Conservation (phyloP, 371 early-diverging fungal genomes). For the Umbelopsis sp. region DNA sequence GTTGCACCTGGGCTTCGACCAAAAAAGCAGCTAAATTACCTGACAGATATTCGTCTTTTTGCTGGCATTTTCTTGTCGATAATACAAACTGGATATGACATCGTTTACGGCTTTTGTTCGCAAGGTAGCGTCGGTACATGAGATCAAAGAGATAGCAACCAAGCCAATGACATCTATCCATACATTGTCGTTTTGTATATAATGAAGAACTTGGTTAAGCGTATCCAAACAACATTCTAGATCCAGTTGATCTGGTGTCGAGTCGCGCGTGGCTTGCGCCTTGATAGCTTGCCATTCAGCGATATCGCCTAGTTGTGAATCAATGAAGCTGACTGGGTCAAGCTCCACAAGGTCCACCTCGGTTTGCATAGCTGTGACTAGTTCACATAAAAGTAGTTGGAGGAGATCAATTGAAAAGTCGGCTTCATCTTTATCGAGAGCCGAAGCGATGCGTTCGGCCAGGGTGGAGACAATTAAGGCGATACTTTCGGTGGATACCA, state of each 20-base stretch:
- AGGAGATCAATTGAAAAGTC: slow-evolving; percentile 31
- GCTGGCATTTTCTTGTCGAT: slow-evolving; percentile 21
- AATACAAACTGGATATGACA: slow-evolving; percentile 24
- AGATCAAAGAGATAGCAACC: slow-evolving; percentile 42
- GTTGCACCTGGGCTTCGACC: not conserved
- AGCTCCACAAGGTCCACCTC: slow-evolving; percentile 55
- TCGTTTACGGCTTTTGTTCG: slow-evolving; percentile 42
- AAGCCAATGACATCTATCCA: slow-evolving; percentile 46
- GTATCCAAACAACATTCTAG: slow-evolving; percentile 46
- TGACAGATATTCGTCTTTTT: slow-evolving; percentile 36
- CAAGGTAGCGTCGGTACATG: slow-evolving; percentile 43
- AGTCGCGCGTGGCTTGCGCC: slow-evolving; percentile 4
- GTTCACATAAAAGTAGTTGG: slow-evolving; percentile 30
- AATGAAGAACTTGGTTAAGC: slow-evolving; percentile 29
- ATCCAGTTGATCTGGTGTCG: slow-evolving; percentile 26
- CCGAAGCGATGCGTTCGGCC: slow-evolving; percentile 35
- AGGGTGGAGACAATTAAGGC: slow-evolving; percentile 31
- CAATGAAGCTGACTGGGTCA: slow-evolving; percentile 38
- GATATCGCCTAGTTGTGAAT: slow-evolving; percentile 21
- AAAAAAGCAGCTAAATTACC: slow-evolving; percentile 24
- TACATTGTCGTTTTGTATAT: slow-evolving; percentile 10
- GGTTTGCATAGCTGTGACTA: slow-evolving; percentile 36
- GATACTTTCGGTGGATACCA: slow-evolving; percentile 46
- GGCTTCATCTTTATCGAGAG: slow-evolving; percentile 25
- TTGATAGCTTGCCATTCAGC: slow-evolving; percentile 25